Conservation (phyloP, 2,329 filamentous ascomycete genomes). For the Thyridium curvatum region DNA sequence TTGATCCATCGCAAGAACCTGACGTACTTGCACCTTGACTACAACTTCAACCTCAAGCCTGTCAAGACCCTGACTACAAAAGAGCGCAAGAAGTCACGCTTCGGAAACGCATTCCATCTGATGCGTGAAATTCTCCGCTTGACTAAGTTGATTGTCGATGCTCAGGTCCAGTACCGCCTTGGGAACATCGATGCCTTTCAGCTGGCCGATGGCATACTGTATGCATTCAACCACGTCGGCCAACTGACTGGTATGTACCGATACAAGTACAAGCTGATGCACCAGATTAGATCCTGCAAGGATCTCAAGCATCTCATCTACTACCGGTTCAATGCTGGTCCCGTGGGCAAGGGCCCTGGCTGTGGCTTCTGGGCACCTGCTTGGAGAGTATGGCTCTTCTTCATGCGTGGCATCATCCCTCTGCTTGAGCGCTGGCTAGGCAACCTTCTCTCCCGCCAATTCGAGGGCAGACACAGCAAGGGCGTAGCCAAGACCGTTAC, state of each 20-base stretch:
- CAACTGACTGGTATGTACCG: slow-evolving; percentile 99
- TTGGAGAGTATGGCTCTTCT: slow-evolving; percentile 98
- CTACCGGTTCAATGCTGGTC: slow-evolving; percentile 95
- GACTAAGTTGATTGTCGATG: slow-evolving; percentile 96
- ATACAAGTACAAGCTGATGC: slow-evolving; percentile 99
- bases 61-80: slow-evolving; percentile 98
- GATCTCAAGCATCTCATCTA: slow-evolving; percentile 99
- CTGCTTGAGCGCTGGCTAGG: slow-evolving; percentile 95
- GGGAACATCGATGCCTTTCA: slow-evolving; percentile 99
- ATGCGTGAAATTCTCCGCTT: slow-evolving; percentile 96
- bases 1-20: slow-evolving; percentile 97
- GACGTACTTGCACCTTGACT: slow-evolving; percentile 96
- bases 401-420: slow-evolving; percentile 97
- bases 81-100: slow-evolving; percentile 97
- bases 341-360: slow-evolving; percentile 93
- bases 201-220: slow-evolving; percentile 95
- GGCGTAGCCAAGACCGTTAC: slow-evolving; percentile 98
- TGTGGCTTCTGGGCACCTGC: slow-evolving; percentile 99
- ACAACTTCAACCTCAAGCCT: slow-evolving; percentile 99
- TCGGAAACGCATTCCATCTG: slow-evolving; percentile 97
- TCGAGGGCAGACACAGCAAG: slow-evolving; percentile 97
- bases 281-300: slow-evolving; percentile 98
- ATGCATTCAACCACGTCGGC: slow-evolving; percentile 98
- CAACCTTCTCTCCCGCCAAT: slow-evolving; percentile 92
- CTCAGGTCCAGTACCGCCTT: slow-evolving; percentile 93